Conservation (phyloP, 169 alveolate species). For the Neospora caninum region DNA sequence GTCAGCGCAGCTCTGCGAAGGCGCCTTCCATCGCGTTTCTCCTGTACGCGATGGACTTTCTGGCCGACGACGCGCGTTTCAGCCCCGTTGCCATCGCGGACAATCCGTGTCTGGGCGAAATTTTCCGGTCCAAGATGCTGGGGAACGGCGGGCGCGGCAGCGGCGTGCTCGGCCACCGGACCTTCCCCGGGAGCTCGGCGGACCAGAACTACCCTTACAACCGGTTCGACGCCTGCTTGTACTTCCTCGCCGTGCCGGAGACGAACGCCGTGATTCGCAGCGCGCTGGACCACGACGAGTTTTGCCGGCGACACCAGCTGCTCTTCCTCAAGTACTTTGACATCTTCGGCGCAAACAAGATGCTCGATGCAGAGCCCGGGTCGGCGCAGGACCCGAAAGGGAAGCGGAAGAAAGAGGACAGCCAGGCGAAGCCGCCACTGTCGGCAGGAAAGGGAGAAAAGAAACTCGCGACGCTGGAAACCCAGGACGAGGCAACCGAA, state of each 20-base stretch:
- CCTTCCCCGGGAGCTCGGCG: constrained; percentile 15
- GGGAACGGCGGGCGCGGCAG: constrained; percentile 17
- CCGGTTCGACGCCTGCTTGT: constrained; percentile 34
- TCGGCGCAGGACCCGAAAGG: not conserved
- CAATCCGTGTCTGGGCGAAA: not conserved
- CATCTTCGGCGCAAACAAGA: not conserved
- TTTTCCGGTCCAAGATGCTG: not conserved
- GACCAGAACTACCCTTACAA: not conserved
- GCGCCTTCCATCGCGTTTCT: constrained; percentile 4
- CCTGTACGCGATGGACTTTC: not conserved
- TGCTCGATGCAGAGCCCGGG: not conserved
- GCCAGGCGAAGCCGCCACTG: not conserved
- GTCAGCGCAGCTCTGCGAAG: not conserved
- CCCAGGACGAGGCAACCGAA: not conserved
- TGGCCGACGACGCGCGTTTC: not conserved
- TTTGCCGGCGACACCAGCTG: constrained; percentile 1
- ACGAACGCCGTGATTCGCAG: not conserved
- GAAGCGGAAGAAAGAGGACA: constrained; percentile 15
- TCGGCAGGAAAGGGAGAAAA: too few species aligned
- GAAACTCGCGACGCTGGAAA: not conserved
- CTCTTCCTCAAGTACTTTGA: constrained; percentile 51
- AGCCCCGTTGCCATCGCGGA: not conserved
- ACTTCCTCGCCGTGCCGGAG: constrained; percentile 49
- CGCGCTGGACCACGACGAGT: constrained; percentile 36
- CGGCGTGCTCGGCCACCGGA: not conserved